Conservation (phyloP, 345 rosid species). For the Xanthoceras sorbifolium region DNA sequence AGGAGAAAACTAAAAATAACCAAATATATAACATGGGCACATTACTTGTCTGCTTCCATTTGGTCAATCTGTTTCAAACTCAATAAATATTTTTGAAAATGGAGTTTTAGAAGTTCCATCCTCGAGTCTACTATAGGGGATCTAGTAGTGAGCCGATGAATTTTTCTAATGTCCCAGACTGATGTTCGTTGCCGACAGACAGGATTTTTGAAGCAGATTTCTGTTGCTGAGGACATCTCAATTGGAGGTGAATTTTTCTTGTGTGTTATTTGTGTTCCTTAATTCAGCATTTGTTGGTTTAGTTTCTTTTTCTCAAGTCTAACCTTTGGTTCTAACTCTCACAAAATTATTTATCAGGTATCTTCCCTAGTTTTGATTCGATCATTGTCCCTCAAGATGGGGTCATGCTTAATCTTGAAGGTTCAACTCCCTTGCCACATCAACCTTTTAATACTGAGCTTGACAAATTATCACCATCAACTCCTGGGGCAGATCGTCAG, state of each 20-base stretch:
- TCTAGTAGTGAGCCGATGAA: not conserved
- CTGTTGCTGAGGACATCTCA: constrained; percentile 1
- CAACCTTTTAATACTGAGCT: not conserved
- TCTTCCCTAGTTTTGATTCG: constrained; percentile 22
- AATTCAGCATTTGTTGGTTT: not conserved
- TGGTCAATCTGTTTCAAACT: not conserved
- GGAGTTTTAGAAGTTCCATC: not conserved
- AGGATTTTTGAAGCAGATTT: not conserved
- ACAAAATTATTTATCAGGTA: not conserved
- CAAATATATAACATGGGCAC: not conserved
- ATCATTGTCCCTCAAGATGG: constrained; percentile 2
- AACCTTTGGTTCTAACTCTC: not conserved
- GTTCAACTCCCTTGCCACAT: not conserved
- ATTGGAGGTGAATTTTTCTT: constrained; percentile 8
- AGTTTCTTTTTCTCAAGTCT: not conserved
- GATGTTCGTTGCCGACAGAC: not conserved
- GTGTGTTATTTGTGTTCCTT: not conserved
- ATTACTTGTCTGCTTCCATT: not conserved
- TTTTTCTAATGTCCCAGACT: not conserved
- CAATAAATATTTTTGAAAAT: not conserved
- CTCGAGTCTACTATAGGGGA: not conserved
- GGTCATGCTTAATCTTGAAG: not conserved
- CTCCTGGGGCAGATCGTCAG: constrained; percentile 18
- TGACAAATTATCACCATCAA: constrained; percentile 6
- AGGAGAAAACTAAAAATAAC: not conserved